Base-by-base conservation (phyloP, 1,139 yeast genomes). In the Nadsonia starkeyi-henricii region DNA sequence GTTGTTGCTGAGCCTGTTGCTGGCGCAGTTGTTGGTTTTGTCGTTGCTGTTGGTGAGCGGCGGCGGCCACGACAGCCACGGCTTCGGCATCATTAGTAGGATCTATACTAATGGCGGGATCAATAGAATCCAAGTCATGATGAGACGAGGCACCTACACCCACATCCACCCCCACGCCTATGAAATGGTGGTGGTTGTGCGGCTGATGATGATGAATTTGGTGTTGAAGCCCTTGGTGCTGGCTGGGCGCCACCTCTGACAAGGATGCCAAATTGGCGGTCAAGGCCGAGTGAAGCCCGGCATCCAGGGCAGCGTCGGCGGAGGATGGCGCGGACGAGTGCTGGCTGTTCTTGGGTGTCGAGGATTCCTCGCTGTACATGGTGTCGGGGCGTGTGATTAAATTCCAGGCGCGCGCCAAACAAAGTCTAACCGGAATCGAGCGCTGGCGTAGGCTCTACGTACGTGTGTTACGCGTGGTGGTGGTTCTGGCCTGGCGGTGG, bases 211-310 rank as follows among this genome's bases (percentile, higher is more conserved):
- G 45, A 2, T 20, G 49, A 46, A 17, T 49, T 44, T 26, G 53
- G 52, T 43, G 53, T 50, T 42, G 48, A 51, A 13, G 51, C 51
- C 39, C 51, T 50, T 20, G 56, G 47, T 13, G 51, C 53, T 44
- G 47, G 42, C 42, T 48, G 36, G 41, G 44, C 33, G 21, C 45
- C 20, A 41, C 28, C 48, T 47, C 52, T 13, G 53, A 49, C 12
- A 52, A 47, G 13, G 52, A 51, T 1, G 50, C 52, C 33, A 50
- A 43, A 45, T 48, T 47, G 7, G 50, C 50, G 12, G 51, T 45
- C 30, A 50, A 43, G 4, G 48, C 48, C 8, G 51, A 47, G 21
- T 48, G 45, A n/a, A 51, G 23, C 7, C 44, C 37, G 5, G 45
- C 43, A 21, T 45, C 50, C 12, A 49, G n/a, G 13, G 36, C 43